Conservation (phyloP, 768 basidiomycete genomes). For the Pulveroboletus sp. region DNA sequence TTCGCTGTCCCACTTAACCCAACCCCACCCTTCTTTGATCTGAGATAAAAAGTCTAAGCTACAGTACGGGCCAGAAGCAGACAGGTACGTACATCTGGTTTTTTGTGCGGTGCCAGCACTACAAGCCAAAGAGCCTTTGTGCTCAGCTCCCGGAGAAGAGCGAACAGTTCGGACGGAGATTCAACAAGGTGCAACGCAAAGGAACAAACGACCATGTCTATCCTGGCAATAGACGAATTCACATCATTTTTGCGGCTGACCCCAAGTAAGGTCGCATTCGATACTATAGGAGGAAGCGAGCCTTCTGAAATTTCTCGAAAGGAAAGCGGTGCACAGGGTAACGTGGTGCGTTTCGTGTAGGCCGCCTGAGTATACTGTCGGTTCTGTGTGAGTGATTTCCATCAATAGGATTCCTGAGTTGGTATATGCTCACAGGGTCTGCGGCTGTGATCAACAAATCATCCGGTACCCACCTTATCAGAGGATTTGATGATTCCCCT, state of each 20-base stretch:
- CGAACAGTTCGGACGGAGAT: conserved; percentile 55
- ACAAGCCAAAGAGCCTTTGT: conserved; percentile 60
- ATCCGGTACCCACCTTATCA: conserved; percentile 6
- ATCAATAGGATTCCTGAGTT: background rate
- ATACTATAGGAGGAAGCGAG: conserved; percentile 35
- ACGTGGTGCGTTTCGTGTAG: conserved; percentile 49
- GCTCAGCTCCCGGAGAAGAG: conserved; percentile 60
- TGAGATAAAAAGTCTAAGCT: conserved; percentile 17
- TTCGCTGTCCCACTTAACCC: conserved; percentile 56
- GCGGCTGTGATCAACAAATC: conserved; percentile 20
- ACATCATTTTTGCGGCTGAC: background rate
- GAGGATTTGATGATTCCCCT: background rate
- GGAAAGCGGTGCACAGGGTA: conserved; percentile 52
- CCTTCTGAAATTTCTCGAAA: conserved; percentile 63
- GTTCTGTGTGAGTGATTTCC: conserved; percentile 10
- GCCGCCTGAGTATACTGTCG: conserved; percentile 56
- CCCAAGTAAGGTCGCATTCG: conserved; percentile 10
- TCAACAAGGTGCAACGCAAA: conserved; percentile 71
- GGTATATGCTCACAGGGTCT: conserved; percentile 21
- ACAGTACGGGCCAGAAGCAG: background rate
- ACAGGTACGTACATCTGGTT: conserved; percentile 51
- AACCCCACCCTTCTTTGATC: conserved; percentile 68
- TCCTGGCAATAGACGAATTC: conserved; percentile 8
- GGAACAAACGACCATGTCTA: conserved; percentile 68
- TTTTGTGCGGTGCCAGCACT: conserved; percentile 71